These are phyloP conservation scores for Neofusicoccum sp. DNA, from an alignment of 2,329 filamentous ascomycete species.

Conservation along the genomic window DNA sequence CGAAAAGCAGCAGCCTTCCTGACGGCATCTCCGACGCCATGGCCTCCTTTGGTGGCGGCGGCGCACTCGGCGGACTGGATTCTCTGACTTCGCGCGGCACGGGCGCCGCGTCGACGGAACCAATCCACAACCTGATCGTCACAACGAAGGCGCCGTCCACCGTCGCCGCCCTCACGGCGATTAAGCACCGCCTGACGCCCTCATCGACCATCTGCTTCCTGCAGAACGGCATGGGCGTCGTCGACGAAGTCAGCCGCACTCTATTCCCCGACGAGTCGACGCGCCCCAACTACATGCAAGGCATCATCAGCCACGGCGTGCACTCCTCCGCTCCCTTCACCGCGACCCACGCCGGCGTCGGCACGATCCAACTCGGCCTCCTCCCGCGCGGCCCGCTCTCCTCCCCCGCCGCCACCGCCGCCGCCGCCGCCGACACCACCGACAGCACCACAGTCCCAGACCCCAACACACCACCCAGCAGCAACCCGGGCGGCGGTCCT, in stretches of 20 bases:
- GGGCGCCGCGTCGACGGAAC: slow-evolving; percentile 33
- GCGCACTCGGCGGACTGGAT: not conserved
- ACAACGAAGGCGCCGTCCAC: slow-evolving; percentile 72
- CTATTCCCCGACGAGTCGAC: slow-evolving; percentile 66
- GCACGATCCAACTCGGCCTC: slow-evolving; percentile 57
- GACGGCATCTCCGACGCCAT: not conserved
- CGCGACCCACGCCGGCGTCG: slow-evolving; percentile 58
- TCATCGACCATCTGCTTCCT: slow-evolving; percentile 73
- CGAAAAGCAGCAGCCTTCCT: not conserved
- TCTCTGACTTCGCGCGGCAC: slow-evolving; percentile 3
- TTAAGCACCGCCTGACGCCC: slow-evolving; percentile 65
- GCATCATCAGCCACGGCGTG: slow-evolving; percentile 61
- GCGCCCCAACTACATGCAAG: slow-evolving; percentile 75
- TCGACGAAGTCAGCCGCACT: slow-evolving; percentile 71
- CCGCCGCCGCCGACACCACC: not conserved
- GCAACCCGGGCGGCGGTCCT: slow-evolving; percentile 23
- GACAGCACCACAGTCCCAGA: not conserved
- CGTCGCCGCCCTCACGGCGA: slow-evolving; percentile 61
- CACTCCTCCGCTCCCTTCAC: slow-evolving; percentile 49
- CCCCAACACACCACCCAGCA: slow-evolving; percentile 17
- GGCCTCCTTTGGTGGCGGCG: not conserved
- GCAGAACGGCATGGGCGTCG: slow-evolving; percentile 77
- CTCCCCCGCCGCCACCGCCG: slow-evolving; percentile 15
- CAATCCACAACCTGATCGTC: slow-evolving; percentile 73
- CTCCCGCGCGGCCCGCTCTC: slow-evolving; percentile 26